Conservation (phyloP, 805 yeast species). For the Teunomyces barrocoloradensis region DNA sequence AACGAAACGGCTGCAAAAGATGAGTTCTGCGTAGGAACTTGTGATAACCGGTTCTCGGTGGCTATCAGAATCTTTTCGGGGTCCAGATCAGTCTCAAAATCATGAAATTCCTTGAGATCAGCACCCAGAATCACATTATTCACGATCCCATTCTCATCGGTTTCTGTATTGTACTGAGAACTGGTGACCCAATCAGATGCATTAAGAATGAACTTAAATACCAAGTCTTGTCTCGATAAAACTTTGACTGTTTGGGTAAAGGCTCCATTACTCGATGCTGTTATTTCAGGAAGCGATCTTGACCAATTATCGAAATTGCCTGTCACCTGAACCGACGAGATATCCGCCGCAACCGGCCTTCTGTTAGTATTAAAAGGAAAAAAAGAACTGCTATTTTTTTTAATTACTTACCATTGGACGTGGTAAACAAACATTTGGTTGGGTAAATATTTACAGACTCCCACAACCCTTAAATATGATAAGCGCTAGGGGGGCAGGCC, state of each 20-base stretch:
- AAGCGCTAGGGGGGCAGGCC: conserved; percentile 1
- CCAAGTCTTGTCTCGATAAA: conserved; percentile 20
- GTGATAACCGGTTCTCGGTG: conserved; percentile 8
- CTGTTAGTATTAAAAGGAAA: too few relatives aligned
- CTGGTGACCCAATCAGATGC: conserved; percentile 30
- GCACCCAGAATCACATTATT: conserved; percentile 32
- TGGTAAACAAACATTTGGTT: conserved; percentile 1
- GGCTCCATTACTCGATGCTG: conserved; percentile 10
- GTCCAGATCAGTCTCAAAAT: background rate
- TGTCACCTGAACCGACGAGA: conserved; percentile 30
- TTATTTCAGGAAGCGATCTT: conserved; percentile 15
- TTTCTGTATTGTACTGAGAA: conserved; percentile 19
- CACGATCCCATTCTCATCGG: conserved; percentile 34
- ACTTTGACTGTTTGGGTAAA: conserved; percentile 23
- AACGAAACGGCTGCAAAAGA: conserved; percentile 40
- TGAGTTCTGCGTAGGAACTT: conserved; percentile 28
- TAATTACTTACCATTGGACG: conserved; percentile 2
- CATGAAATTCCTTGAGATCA: conserved; percentile 16
- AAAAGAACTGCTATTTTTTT: too few relatives aligned
- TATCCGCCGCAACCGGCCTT: background rate
- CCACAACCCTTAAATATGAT: conserved; percentile 3
- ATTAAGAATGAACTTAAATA: conserved; percentile 39
- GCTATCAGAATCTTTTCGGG: background rate
- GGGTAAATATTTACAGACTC: background rate
- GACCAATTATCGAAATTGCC: conserved; percentile 44